These are phyloP conservation scores for Pythium coloratum DNA, from an alignment of 352 stramenopile species.

Conservation along the genomic window DNA sequence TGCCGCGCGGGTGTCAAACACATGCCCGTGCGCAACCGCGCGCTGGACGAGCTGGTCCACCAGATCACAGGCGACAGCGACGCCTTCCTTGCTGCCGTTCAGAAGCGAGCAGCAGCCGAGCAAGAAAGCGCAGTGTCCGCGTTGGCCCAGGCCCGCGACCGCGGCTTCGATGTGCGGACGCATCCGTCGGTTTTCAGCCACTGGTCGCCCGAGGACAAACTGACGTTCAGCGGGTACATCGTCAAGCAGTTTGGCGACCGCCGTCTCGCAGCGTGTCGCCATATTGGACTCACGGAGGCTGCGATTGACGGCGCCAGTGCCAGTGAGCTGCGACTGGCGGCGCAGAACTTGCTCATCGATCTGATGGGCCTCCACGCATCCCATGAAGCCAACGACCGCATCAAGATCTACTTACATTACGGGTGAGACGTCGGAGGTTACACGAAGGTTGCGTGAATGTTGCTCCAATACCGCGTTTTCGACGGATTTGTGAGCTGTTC, in stretches of 20 bases:
- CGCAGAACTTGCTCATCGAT: constrained; percentile 73
- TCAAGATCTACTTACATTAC: constrained; percentile 80
- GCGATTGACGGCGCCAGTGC: constrained; percentile 52
- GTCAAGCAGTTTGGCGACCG: constrained; percentile 60
- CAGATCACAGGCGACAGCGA: constrained; percentile 67
- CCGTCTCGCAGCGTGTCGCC: constrained; percentile 58
- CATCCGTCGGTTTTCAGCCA: constrained; percentile 51
- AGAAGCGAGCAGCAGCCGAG: constrained; percentile 12
- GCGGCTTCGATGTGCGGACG: constrained; percentile 18
- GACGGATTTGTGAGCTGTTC: constrained; percentile 1
- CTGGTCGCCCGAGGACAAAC: constrained; percentile 50
- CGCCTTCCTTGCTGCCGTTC: constrained; percentile 45
- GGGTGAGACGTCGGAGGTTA: constrained; percentile 37
- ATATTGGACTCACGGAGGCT: constrained; percentile 61
- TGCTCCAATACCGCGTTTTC: neutral
- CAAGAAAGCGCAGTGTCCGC: constrained; percentile 15
- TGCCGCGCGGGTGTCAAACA: constrained; percentile 65
- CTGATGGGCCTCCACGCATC: constrained; percentile 40
- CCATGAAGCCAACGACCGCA: constrained; percentile 47
- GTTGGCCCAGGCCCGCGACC: neutral
- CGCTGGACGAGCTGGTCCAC: constrained; percentile 76
- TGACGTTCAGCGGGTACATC: constrained; percentile 45
- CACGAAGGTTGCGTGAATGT: constrained; percentile 40
- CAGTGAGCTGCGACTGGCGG: constrained; percentile 49
- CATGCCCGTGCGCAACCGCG: constrained; percentile 76